A percentile compares a stretch with the other conserved stretches of the same genome.
Conservation (phyloP, 2,329 filamentous ascomycete species). For the Pestalotiopsis sp. region DNA sequence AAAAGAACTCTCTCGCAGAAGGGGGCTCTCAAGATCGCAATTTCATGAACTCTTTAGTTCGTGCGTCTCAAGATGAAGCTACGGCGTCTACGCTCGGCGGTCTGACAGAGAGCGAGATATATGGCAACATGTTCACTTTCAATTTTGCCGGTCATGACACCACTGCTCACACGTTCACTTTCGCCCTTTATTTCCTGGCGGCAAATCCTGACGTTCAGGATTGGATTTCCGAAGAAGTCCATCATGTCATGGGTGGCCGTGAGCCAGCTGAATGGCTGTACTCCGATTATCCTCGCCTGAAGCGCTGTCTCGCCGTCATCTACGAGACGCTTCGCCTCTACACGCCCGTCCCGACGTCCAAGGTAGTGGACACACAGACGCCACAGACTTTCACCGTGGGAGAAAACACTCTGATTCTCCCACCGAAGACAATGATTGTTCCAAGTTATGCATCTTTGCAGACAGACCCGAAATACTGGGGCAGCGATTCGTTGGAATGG, state of each 20-base stretch:
- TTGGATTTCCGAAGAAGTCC: slow-evolving; percentile 17
- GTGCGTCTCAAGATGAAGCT: slow-evolving; percentile 15
- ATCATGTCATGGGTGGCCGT: slow-evolving; percentile 9
- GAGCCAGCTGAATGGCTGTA: slow-evolving; percentile 9
- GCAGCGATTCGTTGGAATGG: slow-evolving; percentile 23
- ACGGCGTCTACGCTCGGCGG: slow-evolving; percentile 12
- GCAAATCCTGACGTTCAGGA: slow-evolving; percentile 19
- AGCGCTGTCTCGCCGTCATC: slow-evolving; percentile 23
- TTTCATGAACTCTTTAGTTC: slow-evolving; percentile 1
- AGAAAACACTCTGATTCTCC: background rate
- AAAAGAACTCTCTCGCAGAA: slow-evolving; percentile 22
- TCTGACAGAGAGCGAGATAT: slow-evolving; percentile 14
- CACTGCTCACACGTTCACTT: slow-evolving; percentile 23
- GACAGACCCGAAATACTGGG: slow-evolving; percentile 26
- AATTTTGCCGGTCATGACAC: slow-evolving; percentile 31
- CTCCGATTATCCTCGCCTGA: slow-evolving; percentile 20
- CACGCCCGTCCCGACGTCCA: background rate
- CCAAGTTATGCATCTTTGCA: slow-evolving; percentile 23
- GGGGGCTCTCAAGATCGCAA: slow-evolving; percentile 14
- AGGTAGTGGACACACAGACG: background rate
- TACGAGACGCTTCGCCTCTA: slow-evolving; percentile 13
- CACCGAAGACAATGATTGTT: slow-evolving; percentile 21
- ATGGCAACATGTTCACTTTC: slow-evolving; percentile 29
- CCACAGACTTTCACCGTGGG: background rate
- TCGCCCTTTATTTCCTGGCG: slow-evolving; percentile 21